Evolutionary conservation across 306 rosid species (phyloP).

Genomic region (Abrus pulchellus): DNA sequence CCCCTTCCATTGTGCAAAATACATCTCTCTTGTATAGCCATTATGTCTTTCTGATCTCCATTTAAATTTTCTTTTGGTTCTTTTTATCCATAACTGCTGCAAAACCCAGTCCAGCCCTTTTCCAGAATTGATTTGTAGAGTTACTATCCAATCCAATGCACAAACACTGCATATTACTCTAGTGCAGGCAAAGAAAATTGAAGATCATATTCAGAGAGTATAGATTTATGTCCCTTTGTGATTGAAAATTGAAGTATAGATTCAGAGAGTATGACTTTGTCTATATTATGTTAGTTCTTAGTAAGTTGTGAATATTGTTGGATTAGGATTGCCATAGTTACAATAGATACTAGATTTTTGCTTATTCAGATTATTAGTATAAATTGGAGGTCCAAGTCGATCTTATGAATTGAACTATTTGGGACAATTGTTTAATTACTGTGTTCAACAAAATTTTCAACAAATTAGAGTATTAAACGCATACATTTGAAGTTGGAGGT

Average conservation of each 20-base stretch:
- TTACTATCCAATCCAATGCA: too few species aligned
- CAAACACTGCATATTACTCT: too few species aligned
- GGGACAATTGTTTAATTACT: slow-evolving; percentile 11
- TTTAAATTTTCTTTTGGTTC: not conserved
- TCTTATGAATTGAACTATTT: slow-evolving; percentile 14
- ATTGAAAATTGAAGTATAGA: too few species aligned
- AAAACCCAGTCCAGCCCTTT: too few species aligned
- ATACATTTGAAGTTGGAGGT: slow-evolving; percentile 63
- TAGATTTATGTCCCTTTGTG: too few species aligned
- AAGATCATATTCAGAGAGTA: too few species aligned
- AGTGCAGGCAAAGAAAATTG: too few species aligned
- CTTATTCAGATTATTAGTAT: slow-evolving; percentile 29
- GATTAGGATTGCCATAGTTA: slow-evolving; percentile 11
- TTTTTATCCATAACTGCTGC: too few species aligned
- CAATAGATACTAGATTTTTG: not conserved
- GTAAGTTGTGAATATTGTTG: slow-evolving; percentile 20
- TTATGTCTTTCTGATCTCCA: not conserved
- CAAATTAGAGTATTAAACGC: slow-evolving; percentile 50
- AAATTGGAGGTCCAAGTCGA: not conserved
- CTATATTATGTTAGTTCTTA: slow-evolving; percentile 16
- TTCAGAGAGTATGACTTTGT: not conserved
- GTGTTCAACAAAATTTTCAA: slow-evolving; percentile 35
- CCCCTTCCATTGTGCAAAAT: not conserved
- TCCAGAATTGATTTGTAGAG: too few species aligned
- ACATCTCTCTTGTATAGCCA: not conserved